Percentiles rank a stretch among this genome's conserved stretches.
These are phyloP conservation scores for Priceomyces medius DNA, from an alignment of 805 yeast species.

Conservation along the genomic window DNA sequence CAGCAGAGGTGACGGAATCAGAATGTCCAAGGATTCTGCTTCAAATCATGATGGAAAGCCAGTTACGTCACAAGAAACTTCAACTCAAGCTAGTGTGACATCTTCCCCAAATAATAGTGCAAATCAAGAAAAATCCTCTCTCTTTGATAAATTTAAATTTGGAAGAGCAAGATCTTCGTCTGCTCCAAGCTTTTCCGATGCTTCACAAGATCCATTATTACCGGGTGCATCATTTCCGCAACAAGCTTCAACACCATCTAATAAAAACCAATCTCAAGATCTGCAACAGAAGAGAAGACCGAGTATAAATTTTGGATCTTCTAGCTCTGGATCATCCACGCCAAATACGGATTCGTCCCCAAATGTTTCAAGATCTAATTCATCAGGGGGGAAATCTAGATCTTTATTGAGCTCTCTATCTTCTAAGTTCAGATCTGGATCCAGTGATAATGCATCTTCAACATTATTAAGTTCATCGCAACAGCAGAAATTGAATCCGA, in stretches of 20 bases:
- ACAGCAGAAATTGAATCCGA: conserved; percentile 13
- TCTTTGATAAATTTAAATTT: conserved; percentile 22
- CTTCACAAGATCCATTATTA: conserved; percentile 4
- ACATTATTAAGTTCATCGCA: conserved; percentile 3
- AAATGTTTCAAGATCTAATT: conserved; percentile 15
- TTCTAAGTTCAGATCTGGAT: conserved; percentile 39
- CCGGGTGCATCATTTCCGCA: conserved; percentile 5
- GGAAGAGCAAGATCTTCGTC: conserved; percentile 30
- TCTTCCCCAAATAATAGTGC: neutral
- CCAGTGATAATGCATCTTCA: conserved; percentile 11
- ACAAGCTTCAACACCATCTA: conserved; percentile 3
- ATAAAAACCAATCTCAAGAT: conserved; percentile 4
- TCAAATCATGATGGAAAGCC: neutral
- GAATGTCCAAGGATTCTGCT: neutral
- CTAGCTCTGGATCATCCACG: neutral
- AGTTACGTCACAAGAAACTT: neutral
- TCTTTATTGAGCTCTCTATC: conserved; percentile 40
- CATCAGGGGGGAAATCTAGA: conserved; percentile 18
- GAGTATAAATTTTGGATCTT: conserved; percentile 10
- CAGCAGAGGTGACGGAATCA: neutral
- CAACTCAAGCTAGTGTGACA: neutral
- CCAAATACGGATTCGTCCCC: conserved; percentile 6
- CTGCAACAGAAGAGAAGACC: conserved; percentile 10
- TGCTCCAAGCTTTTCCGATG: conserved; percentile 9
- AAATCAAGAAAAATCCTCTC: conserved; percentile 12